Evolutionary conservation across 2,329 filamentous ascomycete species (phyloP), one percentile per base, ranked within the genome.

Genomic region (Claviceps digitariae): DNA sequence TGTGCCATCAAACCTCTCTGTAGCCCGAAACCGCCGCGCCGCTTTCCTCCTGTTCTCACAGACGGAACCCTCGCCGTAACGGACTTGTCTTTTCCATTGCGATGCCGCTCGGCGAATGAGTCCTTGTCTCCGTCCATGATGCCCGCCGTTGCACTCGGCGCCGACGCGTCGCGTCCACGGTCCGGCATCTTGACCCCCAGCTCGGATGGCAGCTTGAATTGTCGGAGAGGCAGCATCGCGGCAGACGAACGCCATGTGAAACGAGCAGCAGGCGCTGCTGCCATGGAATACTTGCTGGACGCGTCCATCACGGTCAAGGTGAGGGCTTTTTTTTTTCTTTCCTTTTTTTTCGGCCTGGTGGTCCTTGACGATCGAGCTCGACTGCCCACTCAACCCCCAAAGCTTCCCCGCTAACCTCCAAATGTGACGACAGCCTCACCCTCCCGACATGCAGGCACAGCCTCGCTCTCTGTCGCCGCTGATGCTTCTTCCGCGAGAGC

Each of bases 401-500:
- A n/a, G n/a, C n/a, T 13, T 12, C 20, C 17, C 25, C 23, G 49
- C 57, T 66, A 46, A 65, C 56, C 48, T 21, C 48, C 15, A 38
- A 15, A 44, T 4, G 10, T 8, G 36, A 49, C 53, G 31, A 34
- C 36, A 84, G 81, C 74, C 79, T 43, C 72, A 82, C 61, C 80
- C 79, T 10, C 71, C 73, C 13, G 76, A 74, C 48, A 67, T 78
- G 47, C 71, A 74, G 36, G 60, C 73, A 25, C 77, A 76, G 60
- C 77, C 80, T 50, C 74, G 76, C 55, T 74, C 72, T 25, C 68
- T 84, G 50, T 75, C 79, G 50, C 81, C 81, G 3, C 64, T 84
- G 50, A 79, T 84, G 73, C 69, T 86, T 27, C 67, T 87, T 4
- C 75, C 79, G 29, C 78, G 84, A 59, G 73, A 82, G 58, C 69